A percentile compares a stretch with the other conserved stretches of the same genome.
phyloP scores from a whole-genome alignment of 1,284 basidiomycete genomes.

The Apiotrichum montevideense region DNA sequence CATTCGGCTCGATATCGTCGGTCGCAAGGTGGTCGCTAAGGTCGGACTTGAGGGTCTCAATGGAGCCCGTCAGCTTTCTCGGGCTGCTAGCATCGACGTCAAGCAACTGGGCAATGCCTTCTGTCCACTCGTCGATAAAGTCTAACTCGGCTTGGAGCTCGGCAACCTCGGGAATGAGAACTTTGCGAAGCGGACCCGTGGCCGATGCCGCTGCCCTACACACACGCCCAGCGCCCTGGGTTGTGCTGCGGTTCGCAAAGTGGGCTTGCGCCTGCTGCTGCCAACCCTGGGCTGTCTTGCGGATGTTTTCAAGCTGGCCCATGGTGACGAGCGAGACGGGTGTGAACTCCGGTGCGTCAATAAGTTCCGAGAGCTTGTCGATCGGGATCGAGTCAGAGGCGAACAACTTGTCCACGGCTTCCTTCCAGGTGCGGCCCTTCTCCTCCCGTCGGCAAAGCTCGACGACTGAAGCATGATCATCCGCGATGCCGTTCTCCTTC shows the following conservation, averaged over 20 bases:
- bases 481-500: conserved; percentile 26
- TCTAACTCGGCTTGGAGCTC: no score
- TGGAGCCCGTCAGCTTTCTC: conserved; percentile 55
- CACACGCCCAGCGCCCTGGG: conserved; percentile 25
- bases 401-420: conserved; percentile 20
- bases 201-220: conserved; percentile 28
- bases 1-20: conserved; percentile 28
- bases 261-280: conserved; percentile 14
- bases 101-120: no score
- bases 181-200: conserved; percentile 20
- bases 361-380: conserved; percentile 20
- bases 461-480: conserved; percentile 25
- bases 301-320: conserved; percentile 32
- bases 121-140: no score
- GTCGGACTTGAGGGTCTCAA: neutral
- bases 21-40: conserved; percentile 26
- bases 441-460: conserved; percentile 28
- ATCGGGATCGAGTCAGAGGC: conserved; percentile 22
- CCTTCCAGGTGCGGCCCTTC: conserved; percentile 26
- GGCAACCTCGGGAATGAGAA: conserved; percentile 29
- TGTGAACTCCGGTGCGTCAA: conserved; percentile 26
- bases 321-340: conserved; percentile 30
- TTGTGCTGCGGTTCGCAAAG: conserved; percentile 19
- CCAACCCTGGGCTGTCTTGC: conserved; percentile 34
- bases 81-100: no score